Conservation (phyloP, 2,329 filamentous ascomycete species). For the Trichoderma polysporum region DNA sequence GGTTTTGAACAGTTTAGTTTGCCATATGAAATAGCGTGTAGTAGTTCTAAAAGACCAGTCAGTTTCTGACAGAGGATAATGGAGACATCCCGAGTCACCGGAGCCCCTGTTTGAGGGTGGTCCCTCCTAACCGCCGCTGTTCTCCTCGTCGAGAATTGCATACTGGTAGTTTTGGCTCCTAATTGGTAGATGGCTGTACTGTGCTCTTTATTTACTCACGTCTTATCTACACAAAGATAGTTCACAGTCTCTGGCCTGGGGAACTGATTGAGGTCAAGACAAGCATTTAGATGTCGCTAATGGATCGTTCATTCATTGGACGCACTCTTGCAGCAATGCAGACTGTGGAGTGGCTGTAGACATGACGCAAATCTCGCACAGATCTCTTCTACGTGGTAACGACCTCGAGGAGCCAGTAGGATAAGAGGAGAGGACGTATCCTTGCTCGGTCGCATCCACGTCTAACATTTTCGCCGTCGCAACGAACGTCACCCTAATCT, state of each 20-base stretch:
- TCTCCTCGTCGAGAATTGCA: neutral
- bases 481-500: slow-evolving; percentile 10
- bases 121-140: neutral
- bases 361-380: neutral
- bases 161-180: neutral
- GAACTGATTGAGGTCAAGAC: neutral
- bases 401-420: neutral
- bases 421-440: neutral
- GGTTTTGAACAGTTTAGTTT: neutral
- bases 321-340: neutral
- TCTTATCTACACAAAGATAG: neutral
- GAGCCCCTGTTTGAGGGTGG: neutral
- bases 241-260: neutral
- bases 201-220: neutral
- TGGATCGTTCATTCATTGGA: neutral
- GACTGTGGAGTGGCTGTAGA: neutral
- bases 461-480: neutral
- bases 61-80: neutral
- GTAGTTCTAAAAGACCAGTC: neutral
- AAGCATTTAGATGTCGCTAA: neutral
- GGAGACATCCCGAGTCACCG: neutral
- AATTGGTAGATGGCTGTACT: neutral
- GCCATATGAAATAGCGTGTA: neutral
- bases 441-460: neutral
- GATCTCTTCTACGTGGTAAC: neutral